A percentile compares a stretch with the other conserved stretches of the same genome.
phyloP scores from a whole-genome alignment of 1,284 basidiomycete species.

The Trametes sp. region DNA sequence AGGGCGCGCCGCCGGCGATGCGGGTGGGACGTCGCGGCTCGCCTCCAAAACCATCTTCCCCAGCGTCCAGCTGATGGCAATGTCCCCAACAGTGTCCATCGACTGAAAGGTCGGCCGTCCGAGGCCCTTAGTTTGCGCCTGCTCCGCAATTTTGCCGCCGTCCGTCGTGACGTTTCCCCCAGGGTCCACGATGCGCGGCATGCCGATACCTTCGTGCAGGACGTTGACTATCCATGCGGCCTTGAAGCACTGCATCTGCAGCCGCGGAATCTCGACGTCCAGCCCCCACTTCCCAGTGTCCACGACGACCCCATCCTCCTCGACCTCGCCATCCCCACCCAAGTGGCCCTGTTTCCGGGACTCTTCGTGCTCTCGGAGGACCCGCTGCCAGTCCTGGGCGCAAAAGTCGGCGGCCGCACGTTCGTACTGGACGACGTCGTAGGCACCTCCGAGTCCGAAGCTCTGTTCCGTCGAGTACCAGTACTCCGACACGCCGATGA shows the following conservation, averaged over 20 bases:
- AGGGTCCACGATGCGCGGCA: conserved; percentile 90
- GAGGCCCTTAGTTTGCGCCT: conserved; percentile 84
- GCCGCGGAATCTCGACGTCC: conserved; percentile 80
- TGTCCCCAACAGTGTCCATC: conserved; percentile 89
- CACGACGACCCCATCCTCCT: conserved; percentile 64
- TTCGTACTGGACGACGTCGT: conserved; percentile 97
- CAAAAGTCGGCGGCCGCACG: conserved; percentile 92
- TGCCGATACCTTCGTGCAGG: conserved; percentile 94
- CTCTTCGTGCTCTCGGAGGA: conserved; percentile 73
- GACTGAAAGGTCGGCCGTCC: conserved; percentile 87
- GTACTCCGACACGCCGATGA: conserved; percentile 98
- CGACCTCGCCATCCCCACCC: conserved; percentile 65
- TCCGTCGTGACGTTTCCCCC: conserved; percentile 75
- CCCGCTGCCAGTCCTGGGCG: conserved; percentile 78
- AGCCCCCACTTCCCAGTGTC: conserved; percentile 74
- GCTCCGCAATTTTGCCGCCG: conserved; percentile 71
- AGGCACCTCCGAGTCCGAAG: conserved; percentile 92
- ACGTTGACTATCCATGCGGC: conserved; percentile 98
- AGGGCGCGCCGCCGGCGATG: conserved; percentile 55
- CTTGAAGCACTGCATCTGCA: conserved; percentile 99
- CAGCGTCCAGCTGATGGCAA: conserved; percentile 96
- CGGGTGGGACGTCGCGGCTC: conserved; percentile 78
- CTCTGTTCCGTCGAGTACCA: conserved; percentile 99
- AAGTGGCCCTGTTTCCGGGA: conserved; percentile 54
- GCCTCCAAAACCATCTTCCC: conserved; percentile 99